These are phyloP conservation scores for Crucibulum cyathiforme DNA, from an alignment of 1,284 basidiomycete species.

Conservation along the genomic window DNA sequence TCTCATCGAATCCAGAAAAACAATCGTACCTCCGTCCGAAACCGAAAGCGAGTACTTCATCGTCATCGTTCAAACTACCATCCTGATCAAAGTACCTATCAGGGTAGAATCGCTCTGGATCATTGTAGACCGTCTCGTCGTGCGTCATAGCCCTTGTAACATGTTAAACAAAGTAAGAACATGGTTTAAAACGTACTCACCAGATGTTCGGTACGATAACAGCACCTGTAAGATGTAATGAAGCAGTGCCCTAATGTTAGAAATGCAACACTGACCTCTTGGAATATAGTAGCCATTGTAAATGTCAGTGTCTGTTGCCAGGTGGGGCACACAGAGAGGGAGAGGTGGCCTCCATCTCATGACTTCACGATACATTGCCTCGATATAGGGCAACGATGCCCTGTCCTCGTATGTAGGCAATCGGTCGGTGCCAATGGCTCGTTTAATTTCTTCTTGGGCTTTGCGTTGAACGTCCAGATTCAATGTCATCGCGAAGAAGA, in stretches of 20 bases:
- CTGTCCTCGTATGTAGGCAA: too few species aligned
- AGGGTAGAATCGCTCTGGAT: conserved; percentile 38
- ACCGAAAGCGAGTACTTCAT: conserved; percentile 15
- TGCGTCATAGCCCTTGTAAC: conserved; percentile 28
- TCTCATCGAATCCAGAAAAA: background rate
- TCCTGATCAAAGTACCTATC: conserved; percentile 33
- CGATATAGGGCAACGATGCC: background rate
- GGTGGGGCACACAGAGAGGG: conserved; percentile 2
- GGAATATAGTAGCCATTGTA: conserved; percentile 5
- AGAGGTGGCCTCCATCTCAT: conserved; percentile 17
- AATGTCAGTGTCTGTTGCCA: conserved; percentile 2
- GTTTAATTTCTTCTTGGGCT: too few species aligned
- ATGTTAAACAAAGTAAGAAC: background rate
- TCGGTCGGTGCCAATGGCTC: too few species aligned
- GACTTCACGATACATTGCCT: conserved; percentile 11
- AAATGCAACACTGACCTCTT: background rate
- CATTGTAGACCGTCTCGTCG: conserved; percentile 28
- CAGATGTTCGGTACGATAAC: conserved; percentile 9
- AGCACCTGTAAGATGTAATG: background rate
- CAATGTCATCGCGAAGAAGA: too few species aligned
- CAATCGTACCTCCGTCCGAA: conserved; percentile 28
- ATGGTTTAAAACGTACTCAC: background rate
- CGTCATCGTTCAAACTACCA: conserved; percentile 21
- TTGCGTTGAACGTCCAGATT: too few species aligned
- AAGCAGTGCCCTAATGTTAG: background rate